phyloP scores from a whole-genome alignment of 2,329 filamentous ascomycete genomes.

The Aspergillus fumigatus region DNA sequence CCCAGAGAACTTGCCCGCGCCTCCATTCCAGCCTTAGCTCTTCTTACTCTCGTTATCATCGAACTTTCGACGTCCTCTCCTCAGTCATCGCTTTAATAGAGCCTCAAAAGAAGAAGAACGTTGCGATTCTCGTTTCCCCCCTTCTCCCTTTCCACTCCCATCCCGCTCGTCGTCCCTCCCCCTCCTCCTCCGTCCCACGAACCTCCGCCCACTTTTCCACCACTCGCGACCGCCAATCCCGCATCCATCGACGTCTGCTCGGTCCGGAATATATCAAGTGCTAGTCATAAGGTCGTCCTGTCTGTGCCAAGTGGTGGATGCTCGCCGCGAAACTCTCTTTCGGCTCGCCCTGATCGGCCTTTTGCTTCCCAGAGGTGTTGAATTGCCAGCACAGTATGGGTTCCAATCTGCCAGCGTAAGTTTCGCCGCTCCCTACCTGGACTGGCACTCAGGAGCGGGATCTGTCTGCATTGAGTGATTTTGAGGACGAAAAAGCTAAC shows the following conservation, averaged over 20 bases:
- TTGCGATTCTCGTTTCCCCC: neutral
- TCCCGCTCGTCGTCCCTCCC: conserved; percentile 1
- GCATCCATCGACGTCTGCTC: neutral
- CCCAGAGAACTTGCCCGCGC: conserved; percentile 4
- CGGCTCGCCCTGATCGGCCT: conserved; percentile 36
- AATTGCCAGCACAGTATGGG: conserved; percentile 45
- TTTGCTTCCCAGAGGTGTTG: conserved; percentile 22
- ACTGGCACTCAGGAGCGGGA: neutral
- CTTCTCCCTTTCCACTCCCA: neutral
- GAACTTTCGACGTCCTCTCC: conserved; percentile 6
- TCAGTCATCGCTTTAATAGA: conserved; percentile 3
- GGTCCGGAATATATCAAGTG: conserved; percentile 6
- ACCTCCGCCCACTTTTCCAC: neutral
- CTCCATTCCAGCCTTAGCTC: conserved; percentile 11
- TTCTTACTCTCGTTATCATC: conserved; percentile 12
- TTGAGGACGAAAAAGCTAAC: conserved; percentile 18
- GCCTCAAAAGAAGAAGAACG: neutral
- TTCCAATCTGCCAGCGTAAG: conserved; percentile 61
- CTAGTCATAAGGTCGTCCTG: conserved; percentile 8
- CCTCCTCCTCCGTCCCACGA: conserved; percentile 3
- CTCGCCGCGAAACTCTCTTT: conserved; percentile 23
- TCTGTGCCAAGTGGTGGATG: conserved; percentile 29
- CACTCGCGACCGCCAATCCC: neutral
- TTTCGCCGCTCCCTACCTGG: conserved; percentile 10
- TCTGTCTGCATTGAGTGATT: conserved; percentile 6